phyloP scores from a whole-genome alignment of 192 early-diverging fungal species.

The Coemansia sp. region DNA sequence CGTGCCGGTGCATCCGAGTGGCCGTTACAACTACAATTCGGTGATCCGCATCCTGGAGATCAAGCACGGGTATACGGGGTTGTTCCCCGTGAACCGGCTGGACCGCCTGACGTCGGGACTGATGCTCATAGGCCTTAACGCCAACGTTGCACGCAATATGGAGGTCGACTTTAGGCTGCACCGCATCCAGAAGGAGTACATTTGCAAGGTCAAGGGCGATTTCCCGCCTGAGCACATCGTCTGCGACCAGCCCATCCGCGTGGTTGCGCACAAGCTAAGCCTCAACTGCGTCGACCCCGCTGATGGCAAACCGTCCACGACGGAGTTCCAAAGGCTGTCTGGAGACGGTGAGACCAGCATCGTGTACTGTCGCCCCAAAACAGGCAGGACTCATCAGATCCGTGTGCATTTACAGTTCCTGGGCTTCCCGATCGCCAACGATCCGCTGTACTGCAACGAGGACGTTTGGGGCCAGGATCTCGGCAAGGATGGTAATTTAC shows the following conservation, averaged over 20 bases:
- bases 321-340: constrained; percentile 67
- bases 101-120: constrained; percentile 94
- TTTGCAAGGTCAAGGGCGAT: constrained; percentile 81
- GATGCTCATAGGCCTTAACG: constrained; percentile 70
- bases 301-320: constrained; percentile 80
- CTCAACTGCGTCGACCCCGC: constrained; percentile 77
- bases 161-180: constrained; percentile 65
- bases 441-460: constrained; percentile 81
- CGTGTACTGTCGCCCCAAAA: constrained; percentile 78
- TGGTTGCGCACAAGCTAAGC: constrained; percentile 81
- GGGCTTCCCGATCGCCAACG: constrained; percentile 92
- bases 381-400: constrained; percentile 96
- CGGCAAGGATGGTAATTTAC: constrained; percentile 55
- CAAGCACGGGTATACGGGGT: constrained; percentile 58
- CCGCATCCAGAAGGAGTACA: constrained; percentile 81
- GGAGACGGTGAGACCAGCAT: constrained; percentile 71
- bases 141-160: constrained; percentile 61
- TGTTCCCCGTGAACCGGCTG: constrained; percentile 80
- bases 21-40: constrained; percentile 88
- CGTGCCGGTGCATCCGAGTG: constrained; percentile 67
- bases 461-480: constrained; percentile 67
- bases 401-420: constrained; percentile 93
- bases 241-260: constrained; percentile 82
- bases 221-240: constrained; percentile 68
- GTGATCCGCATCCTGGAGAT: constrained; percentile 65